Conservation (phyloP, 345 rosid species). For the Corchorus olitorius region DNA sequence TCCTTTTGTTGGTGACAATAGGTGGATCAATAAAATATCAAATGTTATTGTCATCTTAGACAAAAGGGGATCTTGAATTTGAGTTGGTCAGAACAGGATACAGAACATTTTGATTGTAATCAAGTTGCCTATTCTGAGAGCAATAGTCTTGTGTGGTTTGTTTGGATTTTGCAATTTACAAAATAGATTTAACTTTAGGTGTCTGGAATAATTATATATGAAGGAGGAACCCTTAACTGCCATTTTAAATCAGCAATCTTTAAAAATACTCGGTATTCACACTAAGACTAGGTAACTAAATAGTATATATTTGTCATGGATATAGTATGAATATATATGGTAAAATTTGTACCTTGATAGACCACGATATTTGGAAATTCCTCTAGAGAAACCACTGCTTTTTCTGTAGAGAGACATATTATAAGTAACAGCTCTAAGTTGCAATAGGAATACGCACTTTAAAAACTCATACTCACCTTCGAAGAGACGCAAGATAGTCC, state of each 20-base stretch:
- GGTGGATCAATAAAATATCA: neutral
- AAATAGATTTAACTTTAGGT: no score
- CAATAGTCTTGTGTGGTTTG: neutral
- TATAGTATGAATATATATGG: slow-evolving; percentile 12
- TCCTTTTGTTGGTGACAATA: neutral
- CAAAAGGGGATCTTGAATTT: neutral
- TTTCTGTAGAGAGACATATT: slow-evolving; percentile 62
- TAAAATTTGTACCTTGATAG: slow-evolving; percentile 67
- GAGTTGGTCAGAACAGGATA: neutral
- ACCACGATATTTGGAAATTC: slow-evolving; percentile 89
- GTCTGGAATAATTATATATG: slow-evolving; percentile 2
- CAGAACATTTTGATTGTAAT: neutral
- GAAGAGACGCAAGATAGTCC: slow-evolving; percentile 92
- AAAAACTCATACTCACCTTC: slow-evolving; percentile 55
- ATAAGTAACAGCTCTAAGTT: slow-evolving; percentile 30
- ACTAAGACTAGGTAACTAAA: neutral
- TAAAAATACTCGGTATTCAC: neutral
- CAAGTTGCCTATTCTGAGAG: neutral
- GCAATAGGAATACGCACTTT: slow-evolving; percentile 17
- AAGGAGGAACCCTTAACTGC: neutral
- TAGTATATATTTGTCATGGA: neutral
- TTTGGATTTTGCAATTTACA: neutral
- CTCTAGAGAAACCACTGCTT: slow-evolving; percentile 97
- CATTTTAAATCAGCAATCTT: neutral
- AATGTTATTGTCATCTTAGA: neutral